phyloP scores from a whole-genome alignment of 768 basidiomycete genomes.

The Rhodotorula toruloides region DNA sequence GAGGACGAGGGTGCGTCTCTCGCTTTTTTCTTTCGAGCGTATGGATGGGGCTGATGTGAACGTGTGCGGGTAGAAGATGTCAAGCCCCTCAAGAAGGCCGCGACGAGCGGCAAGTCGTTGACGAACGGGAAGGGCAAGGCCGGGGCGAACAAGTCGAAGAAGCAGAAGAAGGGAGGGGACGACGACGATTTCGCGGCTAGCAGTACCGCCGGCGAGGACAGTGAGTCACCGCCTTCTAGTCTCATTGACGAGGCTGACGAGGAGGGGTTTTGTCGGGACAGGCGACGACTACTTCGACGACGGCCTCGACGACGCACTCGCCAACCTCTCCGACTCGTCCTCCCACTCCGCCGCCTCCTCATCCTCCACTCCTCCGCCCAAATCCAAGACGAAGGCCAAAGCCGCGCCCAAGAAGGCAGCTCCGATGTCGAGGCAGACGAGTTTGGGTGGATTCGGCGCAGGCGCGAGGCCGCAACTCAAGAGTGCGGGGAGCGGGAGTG shows the following conservation, averaged over 20 bases:
- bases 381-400: neutral
- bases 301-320: conserved; percentile 32
- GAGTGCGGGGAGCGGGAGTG: conserved; percentile 25
- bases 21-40: too few species aligned
- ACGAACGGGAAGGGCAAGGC: conserved; percentile 5
- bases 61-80: too few species aligned
- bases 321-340: conserved; percentile 8
- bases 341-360: conserved; percentile 3
- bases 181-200: conserved; percentile 26
- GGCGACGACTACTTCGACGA: conserved; percentile 37
- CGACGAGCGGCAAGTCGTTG: conserved; percentile 4
- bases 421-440: neutral
- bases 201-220: conserved; percentile 7
- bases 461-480: conserved; percentile 14
- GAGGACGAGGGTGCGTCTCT: neutral
- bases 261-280: rapidly evolving
- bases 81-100: too few species aligned
- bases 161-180: conserved; percentile 23
- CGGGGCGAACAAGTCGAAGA: neutral
- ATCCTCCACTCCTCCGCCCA: neutral
- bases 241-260: neutral
- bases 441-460: neutral
- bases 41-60: too few species aligned
- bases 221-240: neutral
- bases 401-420: neutral